Percentiles rank a stretch among this genome's conserved stretches.
These are phyloP conservation scores for Houttuynia cordata DNA, from an alignment of 164 flowering plant genomes.

Conservation along the genomic window DNA sequence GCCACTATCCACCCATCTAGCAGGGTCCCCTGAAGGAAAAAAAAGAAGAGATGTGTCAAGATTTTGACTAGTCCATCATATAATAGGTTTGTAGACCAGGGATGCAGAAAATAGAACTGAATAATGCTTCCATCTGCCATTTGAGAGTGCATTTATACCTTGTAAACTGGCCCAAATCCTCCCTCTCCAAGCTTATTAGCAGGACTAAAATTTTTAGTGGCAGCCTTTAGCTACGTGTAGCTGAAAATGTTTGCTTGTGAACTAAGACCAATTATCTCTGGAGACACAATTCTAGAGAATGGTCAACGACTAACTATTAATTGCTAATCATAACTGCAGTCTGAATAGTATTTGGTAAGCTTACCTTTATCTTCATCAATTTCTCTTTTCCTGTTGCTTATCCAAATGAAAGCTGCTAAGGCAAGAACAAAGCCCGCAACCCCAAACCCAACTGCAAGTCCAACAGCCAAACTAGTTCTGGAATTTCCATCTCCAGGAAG, in stretches of 20 bases:
- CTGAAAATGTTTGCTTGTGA: conserved; percentile 13
- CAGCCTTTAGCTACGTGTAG: conserved; percentile 53
- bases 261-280: background rate
- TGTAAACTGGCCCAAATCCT: conserved; percentile 84
- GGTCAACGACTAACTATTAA: conserved; percentile 5
- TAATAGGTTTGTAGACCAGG: too few relatives aligned
- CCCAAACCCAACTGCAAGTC: conserved; percentile 37
- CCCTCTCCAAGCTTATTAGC: conserved; percentile 85
- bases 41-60: background rate
- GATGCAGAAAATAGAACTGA: too few relatives aligned
- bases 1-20: conserved; percentile 55
- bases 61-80: background rate
- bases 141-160: conserved; percentile 23
- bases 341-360: background rate
- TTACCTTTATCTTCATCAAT: conserved; percentile 47
- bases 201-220: conserved; percentile 55
- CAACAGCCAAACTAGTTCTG: conserved; percentile 46
- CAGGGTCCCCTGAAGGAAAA: conserved; percentile 50
- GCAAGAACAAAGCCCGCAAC: conserved; percentile 20
- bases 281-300: background rate
- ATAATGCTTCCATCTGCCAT: background rate
- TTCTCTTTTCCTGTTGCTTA: conserved; percentile 19
- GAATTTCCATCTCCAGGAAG: conserved; percentile 15
- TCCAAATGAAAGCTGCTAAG: conserved; percentile 19
- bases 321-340: too few relatives aligned